Percentiles rank a stretch among this genome's conserved stretches.
phyloP scores from a whole-genome alignment of 2,329 filamentous ascomycete genomes.

The Teratosphaeriaceae sp. region DNA sequence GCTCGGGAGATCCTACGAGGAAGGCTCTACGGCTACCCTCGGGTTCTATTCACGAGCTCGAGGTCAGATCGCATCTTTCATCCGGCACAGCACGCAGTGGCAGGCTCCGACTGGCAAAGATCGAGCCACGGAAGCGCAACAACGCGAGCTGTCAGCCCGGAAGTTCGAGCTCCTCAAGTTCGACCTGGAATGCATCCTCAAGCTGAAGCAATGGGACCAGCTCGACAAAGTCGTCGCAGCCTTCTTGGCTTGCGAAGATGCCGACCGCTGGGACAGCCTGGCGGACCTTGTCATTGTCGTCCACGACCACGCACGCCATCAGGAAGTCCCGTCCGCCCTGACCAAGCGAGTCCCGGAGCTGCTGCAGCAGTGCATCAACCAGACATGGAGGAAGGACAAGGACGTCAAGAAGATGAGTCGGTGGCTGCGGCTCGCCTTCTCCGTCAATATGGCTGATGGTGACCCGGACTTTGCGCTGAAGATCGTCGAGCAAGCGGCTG shows the following conservation, averaged over 20 bases:
- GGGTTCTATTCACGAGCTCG: constrained; percentile 58
- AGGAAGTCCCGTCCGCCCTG: constrained; percentile 16
- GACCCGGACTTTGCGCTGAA: constrained; percentile 30
- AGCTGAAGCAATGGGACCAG: constrained; percentile 60
- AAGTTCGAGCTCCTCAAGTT: constrained; percentile 61
- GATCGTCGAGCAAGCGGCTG: constrained; percentile 57
- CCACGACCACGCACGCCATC: constrained; percentile 29
- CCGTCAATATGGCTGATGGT: constrained; percentile 54
- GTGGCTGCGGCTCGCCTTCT: constrained; percentile 74
- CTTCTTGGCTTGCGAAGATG: constrained; percentile 20
- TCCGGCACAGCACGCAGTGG: neutral
- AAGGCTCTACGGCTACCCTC: constrained; percentile 40
- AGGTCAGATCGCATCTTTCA: constrained; percentile 54
- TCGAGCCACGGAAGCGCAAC: constrained; percentile 32
- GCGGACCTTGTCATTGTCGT: constrained; percentile 42
- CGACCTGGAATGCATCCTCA: constrained; percentile 69
- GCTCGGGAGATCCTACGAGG: constrained; percentile 42
- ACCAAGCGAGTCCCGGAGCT: constrained; percentile 20
- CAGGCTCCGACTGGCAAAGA: constrained; percentile 39
- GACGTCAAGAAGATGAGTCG: constrained; percentile 58
- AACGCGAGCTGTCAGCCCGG: constrained; percentile 11
- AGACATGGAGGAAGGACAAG: constrained; percentile 50
- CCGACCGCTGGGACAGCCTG: constrained; percentile 39
- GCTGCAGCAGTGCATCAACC: constrained; percentile 63
- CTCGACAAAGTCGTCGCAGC: constrained; percentile 54